Conservation (phyloP, 805 yeast species). For the Tetrapisispora phaffii region DNA sequence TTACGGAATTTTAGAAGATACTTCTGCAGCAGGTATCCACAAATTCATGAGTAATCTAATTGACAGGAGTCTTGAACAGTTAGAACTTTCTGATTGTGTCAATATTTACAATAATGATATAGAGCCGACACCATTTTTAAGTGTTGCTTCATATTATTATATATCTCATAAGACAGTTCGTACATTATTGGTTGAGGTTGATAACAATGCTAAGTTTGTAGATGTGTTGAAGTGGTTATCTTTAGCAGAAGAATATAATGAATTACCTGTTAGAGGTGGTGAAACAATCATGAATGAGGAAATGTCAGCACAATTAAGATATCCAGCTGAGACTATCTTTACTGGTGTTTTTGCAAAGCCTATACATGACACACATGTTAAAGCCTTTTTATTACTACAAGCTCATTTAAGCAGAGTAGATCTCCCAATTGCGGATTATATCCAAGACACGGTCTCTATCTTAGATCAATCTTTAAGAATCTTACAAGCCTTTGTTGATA, state of each 20-base stretch:
- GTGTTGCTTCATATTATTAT: slow-evolving; percentile 84
- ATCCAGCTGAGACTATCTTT: slow-evolving; percentile 51
- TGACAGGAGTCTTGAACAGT: slow-evolving; percentile 55
- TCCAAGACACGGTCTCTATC: slow-evolving; percentile 87
- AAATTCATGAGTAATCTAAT: slow-evolving; percentile 53
- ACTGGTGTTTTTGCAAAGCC: slow-evolving; percentile 45
- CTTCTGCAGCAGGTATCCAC: slow-evolving; percentile 44
- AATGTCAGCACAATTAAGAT: slow-evolving; percentile 65
- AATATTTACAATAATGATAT: slow-evolving; percentile 37
- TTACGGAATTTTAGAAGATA: slow-evolving; percentile 74
- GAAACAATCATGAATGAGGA: slow-evolving; percentile 82
- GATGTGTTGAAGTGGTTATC: slow-evolving; percentile 39
- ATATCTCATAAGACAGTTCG: slow-evolving; percentile 84
- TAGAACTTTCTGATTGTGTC: slow-evolving; percentile 67
- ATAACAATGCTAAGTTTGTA: slow-evolving; percentile 31
- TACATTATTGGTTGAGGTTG: slow-evolving; percentile 46
- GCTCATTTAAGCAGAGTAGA: slow-evolving; percentile 75
- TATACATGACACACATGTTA: slow-evolving; percentile 78
- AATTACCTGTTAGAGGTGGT: slow-evolving; percentile 83
- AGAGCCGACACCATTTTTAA: slow-evolving; percentile 68
- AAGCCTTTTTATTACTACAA: slow-evolving; percentile 71
- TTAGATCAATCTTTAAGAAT: slow-evolving; percentile 91
- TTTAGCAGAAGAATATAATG: slow-evolving; percentile 71
- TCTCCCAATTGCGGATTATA: slow-evolving; percentile 88
- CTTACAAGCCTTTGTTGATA: slow-evolving; percentile 85